Base-by-base conservation (phyloP, 768 basidiomycete genomes). In the Suillus subluteus region DNA sequence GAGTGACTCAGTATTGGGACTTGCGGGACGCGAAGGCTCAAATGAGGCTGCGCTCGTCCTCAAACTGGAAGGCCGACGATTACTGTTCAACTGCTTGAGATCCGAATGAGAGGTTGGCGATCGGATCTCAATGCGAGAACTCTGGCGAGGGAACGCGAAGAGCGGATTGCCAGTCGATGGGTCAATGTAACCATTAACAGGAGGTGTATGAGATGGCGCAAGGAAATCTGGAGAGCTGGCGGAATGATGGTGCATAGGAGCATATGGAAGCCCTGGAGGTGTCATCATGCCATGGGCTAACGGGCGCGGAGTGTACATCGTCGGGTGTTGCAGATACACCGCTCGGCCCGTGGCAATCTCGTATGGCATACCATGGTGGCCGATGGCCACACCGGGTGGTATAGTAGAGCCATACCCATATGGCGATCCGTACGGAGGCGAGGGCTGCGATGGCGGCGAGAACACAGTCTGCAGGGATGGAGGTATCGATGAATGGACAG, bases 321-420 rank as follows among this genome's bases (percentile, higher is more conserved):
- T 81, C 23, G 87, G 84, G 15, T 84, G 81, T 68, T 88, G 85
- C 37, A 94, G 81, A 71, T 90, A 90, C 41, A 95, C 88, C 13
- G 91, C 86, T 46, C 91, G 91, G 48, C 94, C 94, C 6, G 91
- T 94, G 16, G 91, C 88, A 62, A 94, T 74, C 76, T 95, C 93
- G 73, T 89, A 94, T n/a, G 91, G 82, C 79, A 92, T 83, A 40
- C 93, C 93, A 67, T 91, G 88, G 63, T 88, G 86, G 69, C 88
- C 88, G 73, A 93, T 78, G 16, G 84, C 91, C 61, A 94, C 83
- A 58, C 93, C 93, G 16, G 88, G 88, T n/a, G 92, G 86, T 23
- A 89, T 68, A 8, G 83, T 76, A 9, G 82, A 80, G 7, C 82
- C 80, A 74, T 86, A 91, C 2, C 80, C 79, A 64, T 91, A 94